A percentile compares a stretch with the other conserved stretches of the same genome.
Evolutionary conservation across 1,139 yeast genomes (phyloP).

Genomic region (Taiozyma sp.): DNA sequence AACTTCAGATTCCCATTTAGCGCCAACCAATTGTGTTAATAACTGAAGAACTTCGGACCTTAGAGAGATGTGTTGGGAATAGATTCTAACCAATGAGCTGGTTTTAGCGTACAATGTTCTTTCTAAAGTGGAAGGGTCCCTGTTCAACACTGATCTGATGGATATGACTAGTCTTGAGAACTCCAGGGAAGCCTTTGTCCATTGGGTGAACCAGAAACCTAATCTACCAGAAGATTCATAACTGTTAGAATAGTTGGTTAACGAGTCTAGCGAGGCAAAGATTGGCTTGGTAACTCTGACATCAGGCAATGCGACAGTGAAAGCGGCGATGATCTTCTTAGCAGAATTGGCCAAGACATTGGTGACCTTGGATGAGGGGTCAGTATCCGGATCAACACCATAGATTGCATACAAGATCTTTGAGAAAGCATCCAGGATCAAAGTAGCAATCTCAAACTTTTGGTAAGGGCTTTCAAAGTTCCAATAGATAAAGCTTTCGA

Average conservation of each 20-base stretch:
- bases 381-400: constrained; percentile 46
- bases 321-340: constrained; percentile 46
- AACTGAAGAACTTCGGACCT: constrained; percentile 53
- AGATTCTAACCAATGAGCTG: constrained; percentile 56
- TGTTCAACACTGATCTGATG: constrained; percentile 47
- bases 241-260: constrained; percentile 34
- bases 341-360: constrained; percentile 49
- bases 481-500: constrained; percentile 75
- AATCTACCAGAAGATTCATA: constrained; percentile 38
- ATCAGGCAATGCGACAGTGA: constrained; percentile 49
- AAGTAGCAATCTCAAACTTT: constrained; percentile 57
- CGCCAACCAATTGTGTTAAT: constrained; percentile 57
- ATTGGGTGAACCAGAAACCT: constrained; percentile 25
- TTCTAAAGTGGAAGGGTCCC: constrained; percentile 64
- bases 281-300: constrained; percentile 57
- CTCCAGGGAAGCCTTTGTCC: constrained; percentile 32
- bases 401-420: constrained; percentile 51
- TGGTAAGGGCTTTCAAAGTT: constrained; percentile 53
- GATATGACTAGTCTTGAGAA: constrained; percentile 44
- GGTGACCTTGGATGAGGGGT: constrained; percentile 40
- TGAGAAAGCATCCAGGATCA: constrained; percentile 51
- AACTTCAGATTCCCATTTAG: constrained; percentile 53
- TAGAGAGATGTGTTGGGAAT: constrained; percentile 43
- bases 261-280: constrained; percentile 43
- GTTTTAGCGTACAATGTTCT: constrained; percentile 49